phyloP scores from a whole-genome alignment of 1,284 basidiomycete genomes.

The Austropuccinia psidii region DNA sequence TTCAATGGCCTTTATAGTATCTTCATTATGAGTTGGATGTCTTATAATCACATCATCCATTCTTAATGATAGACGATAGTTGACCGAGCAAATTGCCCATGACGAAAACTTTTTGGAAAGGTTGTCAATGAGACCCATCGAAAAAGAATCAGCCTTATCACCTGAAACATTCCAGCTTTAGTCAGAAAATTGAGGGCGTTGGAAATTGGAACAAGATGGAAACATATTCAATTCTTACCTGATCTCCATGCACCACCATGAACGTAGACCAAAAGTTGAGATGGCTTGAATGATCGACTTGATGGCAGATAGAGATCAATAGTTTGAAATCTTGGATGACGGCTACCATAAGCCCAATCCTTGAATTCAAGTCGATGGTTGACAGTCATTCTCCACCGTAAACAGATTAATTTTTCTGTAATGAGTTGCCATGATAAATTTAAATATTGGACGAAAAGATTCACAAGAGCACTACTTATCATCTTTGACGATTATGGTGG shows the following conservation, averaged over 20 bases:
- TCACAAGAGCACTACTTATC: too few species aligned
- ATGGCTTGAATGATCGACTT: background rate
- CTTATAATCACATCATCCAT: background rate
- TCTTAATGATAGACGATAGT: slow-evolving; percentile 28
- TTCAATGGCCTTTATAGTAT: slow-evolving; percentile 7
- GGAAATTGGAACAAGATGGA: background rate
- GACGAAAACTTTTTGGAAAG: slow-evolving; percentile 1
- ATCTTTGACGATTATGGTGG: too few species aligned
- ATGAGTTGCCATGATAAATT: too few species aligned
- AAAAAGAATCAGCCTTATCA: slow-evolving; percentile 22
- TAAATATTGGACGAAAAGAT: too few species aligned
- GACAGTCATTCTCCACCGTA: too few species aligned
- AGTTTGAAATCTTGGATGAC: too few species aligned
- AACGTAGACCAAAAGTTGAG: slow-evolving; percentile 16
- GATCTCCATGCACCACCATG: slow-evolving; percentile 36
- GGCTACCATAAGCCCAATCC: too few species aligned
- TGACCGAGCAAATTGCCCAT: slow-evolving; percentile 18
- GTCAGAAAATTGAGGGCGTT: background rate
- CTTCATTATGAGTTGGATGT: slow-evolving; percentile 24
- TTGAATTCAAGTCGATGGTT: too few species aligned
- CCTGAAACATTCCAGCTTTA: background rate
- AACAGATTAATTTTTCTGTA: too few species aligned
- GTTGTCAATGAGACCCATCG: slow-evolving; percentile 2
- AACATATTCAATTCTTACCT: background rate
- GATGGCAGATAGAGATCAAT: slow-evolving; percentile 8